Conservation (phyloP, 352 stramenopile genomes). For the Pythium scleroteichum region DNA sequence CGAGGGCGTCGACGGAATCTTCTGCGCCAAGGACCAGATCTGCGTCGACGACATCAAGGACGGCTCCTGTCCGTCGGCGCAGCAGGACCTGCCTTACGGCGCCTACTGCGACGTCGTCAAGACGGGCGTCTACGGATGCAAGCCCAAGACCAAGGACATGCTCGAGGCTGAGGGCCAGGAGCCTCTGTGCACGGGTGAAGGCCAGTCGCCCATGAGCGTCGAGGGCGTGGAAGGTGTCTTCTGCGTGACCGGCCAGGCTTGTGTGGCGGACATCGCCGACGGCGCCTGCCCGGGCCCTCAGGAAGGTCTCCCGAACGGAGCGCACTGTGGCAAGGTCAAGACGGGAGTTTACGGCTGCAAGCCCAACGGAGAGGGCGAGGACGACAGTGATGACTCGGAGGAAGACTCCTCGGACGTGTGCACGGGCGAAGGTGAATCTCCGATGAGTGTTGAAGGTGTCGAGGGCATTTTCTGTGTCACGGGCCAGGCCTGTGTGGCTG, state of each 20-base stretch:
- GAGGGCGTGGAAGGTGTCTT: conserved; percentile 26
- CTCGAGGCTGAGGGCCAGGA: no score
- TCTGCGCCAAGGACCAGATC: conserved; percentile 15
- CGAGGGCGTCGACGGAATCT: conserved; percentile 10
- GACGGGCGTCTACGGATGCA: conserved; percentile 21
- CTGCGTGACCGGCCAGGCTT: conserved; percentile 20
- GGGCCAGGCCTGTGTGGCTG: conserved; percentile 10
- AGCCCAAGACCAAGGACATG: no score
- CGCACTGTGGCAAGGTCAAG: conserved; percentile 20
- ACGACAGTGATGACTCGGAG: conserved; percentile 6
- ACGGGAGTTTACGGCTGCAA: conserved; percentile 19
- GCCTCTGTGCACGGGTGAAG: conserved; percentile 17
- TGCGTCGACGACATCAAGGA: conserved; percentile 15
- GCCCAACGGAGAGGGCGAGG: conserved; percentile 20
- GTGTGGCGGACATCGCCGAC: conserved; percentile 8
- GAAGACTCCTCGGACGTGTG: not conserved
- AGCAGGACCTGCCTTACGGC: conserved; percentile 14
- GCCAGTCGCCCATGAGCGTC: conserved; percentile 18
- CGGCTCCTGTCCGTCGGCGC: conserved; percentile 16
- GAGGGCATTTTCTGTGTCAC: not conserved
- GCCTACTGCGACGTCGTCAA: conserved; percentile 22
- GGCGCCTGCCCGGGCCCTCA: conserved; percentile 15
- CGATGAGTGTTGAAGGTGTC: no score
- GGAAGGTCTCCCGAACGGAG: conserved; percentile 14
- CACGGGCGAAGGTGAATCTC: no score